phyloP scores from a whole-genome alignment of 208 protist genomes.

The Trypanosoma cruzi region DNA sequence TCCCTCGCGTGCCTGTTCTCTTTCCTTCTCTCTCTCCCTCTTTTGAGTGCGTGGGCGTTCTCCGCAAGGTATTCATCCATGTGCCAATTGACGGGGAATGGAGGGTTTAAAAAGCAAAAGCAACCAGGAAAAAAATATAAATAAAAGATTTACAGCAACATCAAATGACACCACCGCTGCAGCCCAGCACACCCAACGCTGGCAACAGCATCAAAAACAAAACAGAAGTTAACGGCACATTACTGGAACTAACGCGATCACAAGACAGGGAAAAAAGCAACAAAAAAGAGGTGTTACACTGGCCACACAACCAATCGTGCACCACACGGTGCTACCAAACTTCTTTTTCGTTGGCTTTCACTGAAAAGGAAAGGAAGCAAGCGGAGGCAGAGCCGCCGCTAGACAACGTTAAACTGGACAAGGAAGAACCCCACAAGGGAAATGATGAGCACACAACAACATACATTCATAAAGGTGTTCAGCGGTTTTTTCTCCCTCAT shows the following conservation, averaged over 20 bases:
- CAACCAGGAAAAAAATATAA: neutral
- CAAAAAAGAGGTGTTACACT: neutral
- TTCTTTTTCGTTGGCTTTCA: neutral
- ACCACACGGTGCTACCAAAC: neutral
- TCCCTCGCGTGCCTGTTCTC: neutral
- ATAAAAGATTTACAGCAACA: neutral
- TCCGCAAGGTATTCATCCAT: neutral
- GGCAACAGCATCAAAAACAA: neutral
- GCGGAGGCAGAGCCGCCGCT: neutral
- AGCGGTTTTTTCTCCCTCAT: conserved; percentile 64
- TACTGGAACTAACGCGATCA: neutral
- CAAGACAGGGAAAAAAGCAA: neutral
- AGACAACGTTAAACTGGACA: conserved; percentile 74
- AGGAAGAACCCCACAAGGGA: conserved; percentile 69
- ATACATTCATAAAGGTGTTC: conserved; percentile 69
- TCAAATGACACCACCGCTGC: neutral
- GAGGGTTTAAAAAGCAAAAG: conserved; percentile 1
- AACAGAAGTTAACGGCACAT: neutral
- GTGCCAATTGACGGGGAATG: neutral
- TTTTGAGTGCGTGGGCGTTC: neutral
- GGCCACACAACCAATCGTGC: neutral
- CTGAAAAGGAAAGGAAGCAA: neutral
- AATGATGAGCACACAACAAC: conserved; percentile 57
- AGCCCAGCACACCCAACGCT: neutral
- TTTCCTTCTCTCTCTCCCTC: neutral